A percentile compares a stretch with the other conserved stretches of the same genome.
Evolutionary conservation across 225 moss, liverwort and hornwort genomes (phyloP).

Genomic region (Takakia lepidozioides): DNA sequence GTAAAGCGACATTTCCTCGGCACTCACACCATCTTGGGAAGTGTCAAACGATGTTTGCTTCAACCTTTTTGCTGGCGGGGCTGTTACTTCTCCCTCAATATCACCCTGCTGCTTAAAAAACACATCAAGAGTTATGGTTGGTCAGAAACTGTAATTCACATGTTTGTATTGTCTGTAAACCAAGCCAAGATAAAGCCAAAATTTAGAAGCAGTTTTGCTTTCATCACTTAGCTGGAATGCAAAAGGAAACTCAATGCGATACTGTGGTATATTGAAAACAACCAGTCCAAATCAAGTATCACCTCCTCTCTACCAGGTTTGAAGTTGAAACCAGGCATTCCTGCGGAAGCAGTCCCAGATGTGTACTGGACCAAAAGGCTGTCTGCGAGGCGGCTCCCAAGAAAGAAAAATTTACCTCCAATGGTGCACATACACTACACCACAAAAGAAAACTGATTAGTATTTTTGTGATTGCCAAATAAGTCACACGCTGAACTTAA

Average conservation of each 20-base stretch:
- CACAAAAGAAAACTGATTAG: no score
- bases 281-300: constrained; percentile 6
- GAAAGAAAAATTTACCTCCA: constrained; percentile 83
- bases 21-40: constrained; percentile 67
- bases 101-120: constrained; percentile 24
- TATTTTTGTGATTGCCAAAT: no score
- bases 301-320: constrained; percentile 63
- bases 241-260: no score
- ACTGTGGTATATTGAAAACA: no score
- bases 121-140: background rate
- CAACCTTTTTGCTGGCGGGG: constrained; percentile 64
- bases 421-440: constrained; percentile 86
- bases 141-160: constrained; percentile 5
- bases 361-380: constrained; percentile 93
- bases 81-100: constrained; percentile 40
- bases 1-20: constrained; percentile 91
- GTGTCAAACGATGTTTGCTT: constrained; percentile 56
- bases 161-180: no score
- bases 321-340: constrained; percentile 33
- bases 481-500: no score
- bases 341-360: constrained; percentile 37
- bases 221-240: no score
- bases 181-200: no score
- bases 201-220: no score
- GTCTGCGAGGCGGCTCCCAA: constrained; percentile 96